A percentile compares a stretch with the other conserved stretches of the same genome.
phyloP scores from a whole-genome alignment of 2,329 filamentous ascomycete genomes.

The Monilinia polystroma region DNA sequence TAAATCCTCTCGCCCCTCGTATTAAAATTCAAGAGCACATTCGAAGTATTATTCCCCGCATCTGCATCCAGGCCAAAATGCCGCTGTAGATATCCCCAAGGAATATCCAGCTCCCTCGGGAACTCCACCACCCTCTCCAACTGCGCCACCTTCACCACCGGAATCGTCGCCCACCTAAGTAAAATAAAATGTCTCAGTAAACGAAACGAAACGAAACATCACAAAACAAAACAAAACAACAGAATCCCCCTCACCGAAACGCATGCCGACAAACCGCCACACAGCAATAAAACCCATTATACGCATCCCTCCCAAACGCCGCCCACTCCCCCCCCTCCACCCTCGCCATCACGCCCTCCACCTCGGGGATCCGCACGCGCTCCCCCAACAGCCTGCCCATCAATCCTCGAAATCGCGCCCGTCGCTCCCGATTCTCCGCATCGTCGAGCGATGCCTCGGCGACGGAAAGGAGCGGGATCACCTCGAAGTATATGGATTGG shows the following conservation, averaged over 20 bases:
- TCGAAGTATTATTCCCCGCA: conserved; percentile 19
- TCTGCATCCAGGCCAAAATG: conserved; percentile 13
- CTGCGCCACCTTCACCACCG: conserved; percentile 20
- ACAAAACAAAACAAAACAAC: too few relatives aligned
- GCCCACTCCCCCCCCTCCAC: conserved; percentile 13
- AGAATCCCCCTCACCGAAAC: conserved; percentile 7
- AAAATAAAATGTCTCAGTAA: background rate
- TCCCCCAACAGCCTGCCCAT: conserved; percentile 4
- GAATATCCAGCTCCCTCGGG: conserved; percentile 14
- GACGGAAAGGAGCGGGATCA: conserved; percentile 14
- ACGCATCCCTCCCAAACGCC: conserved; percentile 11
- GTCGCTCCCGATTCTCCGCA: conserved; percentile 14
- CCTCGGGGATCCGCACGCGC: background rate
- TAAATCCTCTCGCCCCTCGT: conserved; percentile 14
- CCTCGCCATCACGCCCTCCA: conserved; percentile 3
- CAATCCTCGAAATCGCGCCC: conserved; percentile 2
- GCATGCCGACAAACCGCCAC: conserved; percentile 21
- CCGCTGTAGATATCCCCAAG: conserved; percentile 20
- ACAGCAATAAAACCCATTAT: conserved; percentile 21
- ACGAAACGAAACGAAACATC: too few relatives aligned
- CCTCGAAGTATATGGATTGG: conserved; percentile 11
- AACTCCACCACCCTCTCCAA: conserved; percentile 16
- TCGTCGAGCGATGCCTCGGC: conserved; percentile 9
- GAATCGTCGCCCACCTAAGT: conserved; percentile 18
- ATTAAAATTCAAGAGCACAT: conserved; percentile 13